Percentiles rank a stretch among this genome's conserved stretches.
phyloP scores from a whole-genome alignment of 345 rosid genomes.

The Euphorbia lathyris region DNA sequence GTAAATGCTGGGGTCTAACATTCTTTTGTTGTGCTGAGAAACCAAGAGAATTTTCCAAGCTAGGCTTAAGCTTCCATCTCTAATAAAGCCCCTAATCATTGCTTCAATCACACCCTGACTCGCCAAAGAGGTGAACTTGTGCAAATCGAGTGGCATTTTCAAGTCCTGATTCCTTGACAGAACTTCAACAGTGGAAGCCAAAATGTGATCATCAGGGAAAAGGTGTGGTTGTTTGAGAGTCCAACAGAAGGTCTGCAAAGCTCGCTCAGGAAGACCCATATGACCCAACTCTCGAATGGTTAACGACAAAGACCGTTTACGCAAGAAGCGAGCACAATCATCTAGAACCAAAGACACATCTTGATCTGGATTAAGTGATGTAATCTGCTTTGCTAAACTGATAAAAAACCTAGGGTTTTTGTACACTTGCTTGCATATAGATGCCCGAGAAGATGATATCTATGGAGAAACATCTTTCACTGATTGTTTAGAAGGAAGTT shows the following conservation, averaged over 20 bases:
- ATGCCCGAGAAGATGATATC: conserved; percentile 33
- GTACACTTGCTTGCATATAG: conserved; percentile 38
- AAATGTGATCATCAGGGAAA: conserved; percentile 61
- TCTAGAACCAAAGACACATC: conserved; percentile 56
- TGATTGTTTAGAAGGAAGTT: conserved; percentile 58
- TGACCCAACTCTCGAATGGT: conserved; percentile 83
- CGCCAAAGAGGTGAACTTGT: conserved; percentile 44
- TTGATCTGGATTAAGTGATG: conserved; percentile 36
- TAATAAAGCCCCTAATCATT: conserved; percentile 65
- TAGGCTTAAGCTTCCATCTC: conserved; percentile 60
- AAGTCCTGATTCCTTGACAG: conserved; percentile 57
- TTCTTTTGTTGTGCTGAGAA: conserved; percentile 49
- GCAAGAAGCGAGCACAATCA: conserved; percentile 52
- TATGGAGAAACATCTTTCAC: conserved; percentile 22
- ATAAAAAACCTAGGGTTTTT: conserved; percentile 65
- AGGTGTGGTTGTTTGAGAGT: conserved; percentile 62
- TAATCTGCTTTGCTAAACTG: conserved; percentile 65
- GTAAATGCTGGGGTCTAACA: conserved; percentile 58
- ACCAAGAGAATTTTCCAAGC: conserved; percentile 65
- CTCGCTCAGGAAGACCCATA: conserved; percentile 71
- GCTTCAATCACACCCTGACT: conserved; percentile 76
- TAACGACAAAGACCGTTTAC: conserved; percentile 66
- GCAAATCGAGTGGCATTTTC: conserved; percentile 53
- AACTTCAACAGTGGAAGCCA: conserved; percentile 70
- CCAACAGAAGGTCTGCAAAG: conserved; percentile 84